A percentile compares a stretch with the other conserved stretches of the same genome.
phyloP scores from a whole-genome alignment of 805 yeast species.

The Maudiozyma saulgeensis region DNA sequence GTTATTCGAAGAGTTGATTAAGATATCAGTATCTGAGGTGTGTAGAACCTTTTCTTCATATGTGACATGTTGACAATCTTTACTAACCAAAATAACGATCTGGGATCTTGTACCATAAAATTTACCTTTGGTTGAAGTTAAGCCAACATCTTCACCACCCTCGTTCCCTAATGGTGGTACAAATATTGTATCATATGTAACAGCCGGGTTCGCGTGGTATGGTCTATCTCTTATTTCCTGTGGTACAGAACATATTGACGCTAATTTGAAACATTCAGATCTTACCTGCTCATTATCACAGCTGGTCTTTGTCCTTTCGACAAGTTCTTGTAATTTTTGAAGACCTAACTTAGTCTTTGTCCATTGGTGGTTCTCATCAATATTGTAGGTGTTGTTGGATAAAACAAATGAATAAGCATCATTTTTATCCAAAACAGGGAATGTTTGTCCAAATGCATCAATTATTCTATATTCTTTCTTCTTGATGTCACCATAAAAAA shows the following conservation, averaged over 20 bases:
- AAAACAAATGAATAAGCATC: slow-evolving; percentile 13
- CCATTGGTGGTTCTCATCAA: slow-evolving; percentile 43
- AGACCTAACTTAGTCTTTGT: slow-evolving; percentile 54
- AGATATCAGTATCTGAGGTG: slow-evolving; percentile 32
- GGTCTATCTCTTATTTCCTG: slow-evolving; percentile 24
- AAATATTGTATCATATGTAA: slow-evolving; percentile 51
- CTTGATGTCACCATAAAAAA: slow-evolving; percentile 31
- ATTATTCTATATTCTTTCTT: slow-evolving; percentile 16
- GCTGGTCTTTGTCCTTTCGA: slow-evolving; percentile 13
- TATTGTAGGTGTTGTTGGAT: slow-evolving; percentile 25
- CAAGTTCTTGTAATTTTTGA: slow-evolving; percentile 31
- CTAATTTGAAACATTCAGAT: slow-evolving; percentile 40
- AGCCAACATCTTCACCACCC: slow-evolving; percentile 23
- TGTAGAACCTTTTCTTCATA: slow-evolving; percentile 58
- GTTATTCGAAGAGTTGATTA: slow-evolving; percentile 12
- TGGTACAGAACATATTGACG: slow-evolving; percentile 38
- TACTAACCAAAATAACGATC: slow-evolving; percentile 57
- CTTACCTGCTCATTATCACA: slow-evolving; percentile 32
- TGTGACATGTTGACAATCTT: slow-evolving; percentile 36
- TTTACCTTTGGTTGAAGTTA: slow-evolving; percentile 34
- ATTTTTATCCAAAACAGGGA: slow-evolving; percentile 21
- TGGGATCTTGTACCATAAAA: slow-evolving; percentile 86
- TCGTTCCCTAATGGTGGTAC: slow-evolving; percentile 52
- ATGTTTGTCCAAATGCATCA: slow-evolving; percentile 25
- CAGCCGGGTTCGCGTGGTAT: slow-evolving; percentile 23